Evolutionary conservation across 2,329 filamentous ascomycete species (phyloP).

Genomic region (Capronia epimyces): DNA sequence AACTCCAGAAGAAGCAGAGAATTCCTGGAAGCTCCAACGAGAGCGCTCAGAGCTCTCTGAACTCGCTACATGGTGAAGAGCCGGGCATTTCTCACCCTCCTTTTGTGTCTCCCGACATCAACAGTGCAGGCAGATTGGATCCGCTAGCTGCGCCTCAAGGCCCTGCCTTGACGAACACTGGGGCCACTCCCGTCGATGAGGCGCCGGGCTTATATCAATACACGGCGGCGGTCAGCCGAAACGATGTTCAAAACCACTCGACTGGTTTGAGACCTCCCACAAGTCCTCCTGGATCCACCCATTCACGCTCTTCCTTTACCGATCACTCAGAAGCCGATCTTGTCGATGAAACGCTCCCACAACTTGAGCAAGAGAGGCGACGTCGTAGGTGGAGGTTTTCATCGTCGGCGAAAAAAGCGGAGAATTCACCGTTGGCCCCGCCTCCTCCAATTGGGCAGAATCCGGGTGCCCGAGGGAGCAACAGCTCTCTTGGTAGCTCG

Average conservation of each 20-base stretch:
- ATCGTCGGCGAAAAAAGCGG: slow-evolving; percentile 50
- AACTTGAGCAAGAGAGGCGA: slow-evolving; percentile 59
- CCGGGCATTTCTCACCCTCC: slow-evolving; percentile 33
- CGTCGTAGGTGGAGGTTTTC: slow-evolving; percentile 68
- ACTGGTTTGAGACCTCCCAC: slow-evolving; percentile 58
- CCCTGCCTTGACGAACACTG: slow-evolving; percentile 33
- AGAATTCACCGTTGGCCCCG: slow-evolving; percentile 44
- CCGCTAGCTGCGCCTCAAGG: slow-evolving; percentile 30
- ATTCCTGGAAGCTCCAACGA: slow-evolving; percentile 69
- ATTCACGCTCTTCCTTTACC: slow-evolving; percentile 65
- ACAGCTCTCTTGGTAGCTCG: slow-evolving; percentile 62
- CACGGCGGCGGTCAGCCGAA: slow-evolving; percentile 35
- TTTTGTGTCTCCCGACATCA: slow-evolving; percentile 31
- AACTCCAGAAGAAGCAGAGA: slow-evolving; percentile 78
- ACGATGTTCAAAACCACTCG: slow-evolving; percentile 44
- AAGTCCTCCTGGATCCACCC: slow-evolving; percentile 71
- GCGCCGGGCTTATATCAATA: slow-evolving; percentile 10
- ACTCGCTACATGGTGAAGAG: slow-evolving; percentile 57
- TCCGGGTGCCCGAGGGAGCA: slow-evolving; percentile 59
- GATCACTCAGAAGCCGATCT: slow-evolving; percentile 78
- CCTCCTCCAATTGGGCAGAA: slow-evolving; percentile 57
- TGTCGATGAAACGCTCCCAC: slow-evolving; percentile 45
- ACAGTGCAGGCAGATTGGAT: slow-evolving; percentile 30
- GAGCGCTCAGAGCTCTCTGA: slow-evolving; percentile 84
- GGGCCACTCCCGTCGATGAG: slow-evolving; percentile 31